Evolutionary conservation across 768 basidiomycete species (phyloP).

Genomic region (Boletus vermiculosoides): DNA sequence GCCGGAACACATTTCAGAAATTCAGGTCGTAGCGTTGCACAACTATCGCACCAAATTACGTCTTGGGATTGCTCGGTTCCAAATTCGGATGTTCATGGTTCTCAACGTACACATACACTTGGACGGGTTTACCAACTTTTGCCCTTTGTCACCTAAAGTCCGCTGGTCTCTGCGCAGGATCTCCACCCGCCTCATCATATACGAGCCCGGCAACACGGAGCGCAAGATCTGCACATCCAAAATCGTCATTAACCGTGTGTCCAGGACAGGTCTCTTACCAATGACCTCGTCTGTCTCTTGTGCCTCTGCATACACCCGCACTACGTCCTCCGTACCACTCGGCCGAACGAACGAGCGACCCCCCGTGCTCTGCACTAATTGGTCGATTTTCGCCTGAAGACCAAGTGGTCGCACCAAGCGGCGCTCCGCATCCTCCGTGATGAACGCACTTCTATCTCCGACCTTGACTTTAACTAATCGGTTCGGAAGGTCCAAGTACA

Average conservation of each 20-base stretch:
- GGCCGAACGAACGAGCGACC: conserved; percentile 95
- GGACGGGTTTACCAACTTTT: background rate
- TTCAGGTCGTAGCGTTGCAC: conserved; percentile 4
- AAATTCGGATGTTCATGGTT: background rate
- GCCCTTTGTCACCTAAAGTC: conserved; percentile 61
- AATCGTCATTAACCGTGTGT: conserved; percentile 1
- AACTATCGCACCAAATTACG: conserved; percentile 23
- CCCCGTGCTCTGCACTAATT: conserved; percentile 74
- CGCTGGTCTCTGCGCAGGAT: conserved; percentile 68
- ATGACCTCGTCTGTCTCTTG: conserved; percentile 69
- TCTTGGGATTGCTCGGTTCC: conserved; percentile 4
- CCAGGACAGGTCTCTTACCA: conserved; percentile 45
- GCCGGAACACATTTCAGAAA: background rate
- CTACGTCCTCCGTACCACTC: conserved; percentile 97
- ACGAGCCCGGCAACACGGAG: conserved; percentile 83
- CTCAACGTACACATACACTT: conserved; percentile 2
- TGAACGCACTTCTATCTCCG: conserved; percentile 75
- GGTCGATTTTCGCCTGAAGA: conserved; percentile 80
- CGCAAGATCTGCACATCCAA: conserved; percentile 63
- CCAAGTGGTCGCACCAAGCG: conserved; percentile 76
- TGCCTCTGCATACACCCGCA: conserved; percentile 96
- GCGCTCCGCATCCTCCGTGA: conserved; percentile 92
- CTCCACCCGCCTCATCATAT: conserved; percentile 81
- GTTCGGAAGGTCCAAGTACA: conserved; percentile 93
- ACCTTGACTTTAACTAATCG: conserved; percentile 93